These are phyloP conservation scores for Alternaria metachromatica DNA, from an alignment of 2,329 filamentous ascomycete species.

Conservation along the genomic window DNA sequence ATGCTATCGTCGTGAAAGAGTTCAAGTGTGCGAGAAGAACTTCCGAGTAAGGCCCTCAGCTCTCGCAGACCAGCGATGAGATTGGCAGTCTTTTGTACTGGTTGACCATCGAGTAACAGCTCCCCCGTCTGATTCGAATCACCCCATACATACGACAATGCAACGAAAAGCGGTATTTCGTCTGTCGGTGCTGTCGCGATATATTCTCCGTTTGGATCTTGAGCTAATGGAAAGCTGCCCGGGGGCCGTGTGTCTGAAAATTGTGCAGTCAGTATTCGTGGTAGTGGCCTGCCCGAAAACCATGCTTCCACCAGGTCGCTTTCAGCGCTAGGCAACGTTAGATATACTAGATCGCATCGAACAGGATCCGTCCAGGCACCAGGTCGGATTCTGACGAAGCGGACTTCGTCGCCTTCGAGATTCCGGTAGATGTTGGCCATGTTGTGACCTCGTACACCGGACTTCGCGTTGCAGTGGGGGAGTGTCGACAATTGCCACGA, in stretches of 20 bases:
- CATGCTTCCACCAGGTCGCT: background rate
- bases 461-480: too few species aligned
- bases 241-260: background rate
- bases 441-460: too few species aligned
- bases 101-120: background rate
- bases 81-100: background rate
- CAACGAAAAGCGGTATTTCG: background rate
- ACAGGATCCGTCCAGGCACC: background rate
- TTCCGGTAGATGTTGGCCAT: background rate
- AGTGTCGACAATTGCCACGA: background rate
- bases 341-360: background rate
- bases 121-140: fast-evolving
- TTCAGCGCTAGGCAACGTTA: background rate
- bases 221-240: too few species aligned
- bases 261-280: fast-evolving
- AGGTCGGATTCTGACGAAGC: background rate
- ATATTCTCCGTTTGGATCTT: too few species aligned
- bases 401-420: background rate
- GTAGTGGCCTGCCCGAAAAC: background rate
- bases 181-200: background rate
- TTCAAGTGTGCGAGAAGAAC: background rate
- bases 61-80: background rate
- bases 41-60: background rate
- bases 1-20: too few species aligned
- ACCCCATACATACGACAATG: background rate